A percentile compares a stretch with the other conserved stretches of the same genome.
These are phyloP conservation scores for Sordaria brevicollis DNA, from an alignment of 495 filamentous ascomycete genomes.

Conservation along the genomic window DNA sequence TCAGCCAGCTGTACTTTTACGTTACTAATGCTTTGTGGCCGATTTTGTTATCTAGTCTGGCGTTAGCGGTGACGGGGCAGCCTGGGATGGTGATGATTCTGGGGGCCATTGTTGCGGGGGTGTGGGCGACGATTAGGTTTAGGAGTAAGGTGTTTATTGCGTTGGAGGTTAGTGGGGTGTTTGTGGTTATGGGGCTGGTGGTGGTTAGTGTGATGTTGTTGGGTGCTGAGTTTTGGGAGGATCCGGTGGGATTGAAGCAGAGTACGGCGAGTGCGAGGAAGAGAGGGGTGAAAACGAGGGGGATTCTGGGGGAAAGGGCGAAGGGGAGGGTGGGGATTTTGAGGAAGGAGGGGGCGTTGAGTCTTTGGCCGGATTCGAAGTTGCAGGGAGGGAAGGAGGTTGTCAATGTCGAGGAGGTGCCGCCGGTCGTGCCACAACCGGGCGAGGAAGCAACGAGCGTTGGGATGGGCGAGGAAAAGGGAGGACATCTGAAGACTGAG, in stretches of 20 bases:
- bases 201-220: constrained; percentile 2
- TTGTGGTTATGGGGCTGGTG: constrained; percentile 11
- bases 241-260: constrained; percentile 5
- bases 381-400: neutral
- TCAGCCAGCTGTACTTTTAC: constrained; percentile 8
- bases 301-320: neutral
- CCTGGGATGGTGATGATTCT: constrained; percentile 7
- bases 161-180: constrained; percentile 17
- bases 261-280: constrained; percentile 2
- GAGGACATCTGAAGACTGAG: neutral
- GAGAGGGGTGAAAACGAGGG: neutral
- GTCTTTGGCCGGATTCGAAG: neutral
- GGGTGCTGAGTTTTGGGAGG: constrained; percentile 6
- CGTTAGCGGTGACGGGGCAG: constrained; percentile 6
- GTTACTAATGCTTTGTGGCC: constrained; percentile 1
- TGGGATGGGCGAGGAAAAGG: neutral
- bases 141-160: constrained; percentile 20
- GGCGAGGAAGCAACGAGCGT: neutral
- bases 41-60: neutral
- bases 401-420: neutral
- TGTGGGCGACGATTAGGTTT: constrained; percentile 9
- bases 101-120: neutral
- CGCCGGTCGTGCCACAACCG: neutral
- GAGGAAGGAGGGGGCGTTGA: neutral
- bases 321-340: neutral